A percentile compares a stretch with the other conserved stretches of the same genome.
Conservation (phyloP, 2,329 filamentous ascomycete genomes). For the Fusarium nelsonii region DNA sequence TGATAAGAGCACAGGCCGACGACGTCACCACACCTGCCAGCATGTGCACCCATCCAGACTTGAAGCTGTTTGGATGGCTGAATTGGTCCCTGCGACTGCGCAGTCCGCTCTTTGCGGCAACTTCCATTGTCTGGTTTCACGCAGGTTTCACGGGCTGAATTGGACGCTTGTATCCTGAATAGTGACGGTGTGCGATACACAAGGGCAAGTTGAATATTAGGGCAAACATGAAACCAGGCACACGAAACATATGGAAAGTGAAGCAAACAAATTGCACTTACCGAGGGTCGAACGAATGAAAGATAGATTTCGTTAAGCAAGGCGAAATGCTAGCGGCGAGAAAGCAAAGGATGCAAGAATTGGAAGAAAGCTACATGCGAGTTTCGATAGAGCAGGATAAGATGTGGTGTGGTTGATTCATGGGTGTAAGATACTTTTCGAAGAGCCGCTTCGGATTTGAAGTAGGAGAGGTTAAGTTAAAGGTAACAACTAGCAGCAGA, state of each 20-base stretch:
- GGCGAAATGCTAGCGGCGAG: neutral
- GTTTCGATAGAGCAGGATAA: constrained; percentile 4
- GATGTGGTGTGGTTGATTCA: constrained; percentile 3
- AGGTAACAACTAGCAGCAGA: constrained; percentile 19
- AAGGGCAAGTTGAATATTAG: constrained; percentile 1
- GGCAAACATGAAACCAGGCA: constrained; percentile 16
- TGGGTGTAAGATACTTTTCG: neutral
- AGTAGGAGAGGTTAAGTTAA: constrained; percentile 26
- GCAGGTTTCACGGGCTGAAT: constrained; percentile 11
- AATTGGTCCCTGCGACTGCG: constrained; percentile 29
- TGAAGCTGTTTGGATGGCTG: constrained; percentile 24
- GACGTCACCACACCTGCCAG: constrained; percentile 38
- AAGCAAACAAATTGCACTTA: constrained; percentile 38
- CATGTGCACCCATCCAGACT: constrained; percentile 26
- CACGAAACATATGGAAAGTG: constrained; percentile 20
- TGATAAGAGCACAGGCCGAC: constrained; percentile 29
- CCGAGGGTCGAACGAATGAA: constrained; percentile 12
- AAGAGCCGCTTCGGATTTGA: constrained; percentile 20
- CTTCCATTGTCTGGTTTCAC: constrained; percentile 18
- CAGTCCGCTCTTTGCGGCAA: constrained; percentile 23
- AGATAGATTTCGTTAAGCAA: neutral
- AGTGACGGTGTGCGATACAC: constrained; percentile 1
- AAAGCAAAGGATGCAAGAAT: constrained; percentile 6
- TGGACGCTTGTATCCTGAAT: constrained; percentile 4
- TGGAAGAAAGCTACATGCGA: constrained; percentile 8